Evolutionary conservation across 1,284 basidiomycete species (phyloP).

Genomic region (Ustilago hordei): DNA sequence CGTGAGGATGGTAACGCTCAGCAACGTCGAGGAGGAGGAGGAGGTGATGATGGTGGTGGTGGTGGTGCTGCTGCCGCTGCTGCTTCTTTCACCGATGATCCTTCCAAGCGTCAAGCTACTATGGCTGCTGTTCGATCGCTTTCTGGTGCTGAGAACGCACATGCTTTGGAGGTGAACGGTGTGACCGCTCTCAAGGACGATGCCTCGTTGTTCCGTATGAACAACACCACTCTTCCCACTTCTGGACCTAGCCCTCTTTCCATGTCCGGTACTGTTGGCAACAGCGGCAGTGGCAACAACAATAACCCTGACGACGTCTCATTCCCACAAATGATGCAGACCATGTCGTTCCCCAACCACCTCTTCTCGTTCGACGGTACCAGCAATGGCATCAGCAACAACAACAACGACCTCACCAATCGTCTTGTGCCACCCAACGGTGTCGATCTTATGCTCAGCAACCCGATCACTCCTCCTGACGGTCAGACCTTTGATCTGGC

Average conservation of each 20-base stretch:
- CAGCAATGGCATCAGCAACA: not conserved
- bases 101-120: constrained; percentile 44
- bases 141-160: constrained; percentile 15
- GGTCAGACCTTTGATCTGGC: constrained; percentile 53
- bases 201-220: constrained; percentile 33
- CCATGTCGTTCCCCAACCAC: constrained; percentile 29
- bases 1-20: constrained; percentile 25
- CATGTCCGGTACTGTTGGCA: not conserved
- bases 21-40: constrained; percentile 1
- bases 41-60: too few species aligned
- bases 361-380: constrained; percentile 27
- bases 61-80: constrained; percentile 9
- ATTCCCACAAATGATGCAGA: constrained; percentile 48
- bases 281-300: not conserved
- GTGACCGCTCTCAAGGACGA: constrained; percentile 46
- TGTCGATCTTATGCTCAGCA: constrained; percentile 46
- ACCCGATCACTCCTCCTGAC: constrained; percentile 46
- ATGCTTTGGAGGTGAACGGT: constrained; percentile 39
- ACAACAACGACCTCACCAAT: constrained; percentile 17
- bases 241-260: constrained; percentile 26
- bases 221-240: constrained; percentile 36
- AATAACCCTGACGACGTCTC: constrained; percentile 24
- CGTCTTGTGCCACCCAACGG: constrained; percentile 51
- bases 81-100: constrained; percentile 12
- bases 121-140: constrained; percentile 32